Conservation (phyloP, 1,284 basidiomycete genomes). For the Pholiota adiposa region DNA sequence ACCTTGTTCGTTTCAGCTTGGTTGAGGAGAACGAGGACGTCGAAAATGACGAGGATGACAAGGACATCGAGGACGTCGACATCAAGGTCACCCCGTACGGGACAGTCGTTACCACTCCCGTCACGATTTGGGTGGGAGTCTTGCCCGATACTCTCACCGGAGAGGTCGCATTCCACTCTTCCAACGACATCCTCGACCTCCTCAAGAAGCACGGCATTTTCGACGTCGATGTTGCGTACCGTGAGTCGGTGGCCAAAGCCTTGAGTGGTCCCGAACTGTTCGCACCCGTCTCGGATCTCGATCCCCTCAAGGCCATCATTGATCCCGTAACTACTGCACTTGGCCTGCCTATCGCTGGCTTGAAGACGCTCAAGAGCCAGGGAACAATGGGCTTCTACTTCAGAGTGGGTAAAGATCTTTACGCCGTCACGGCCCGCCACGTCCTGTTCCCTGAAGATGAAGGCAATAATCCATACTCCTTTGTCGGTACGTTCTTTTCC, state of each 20-base stretch:
- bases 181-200: conserved; percentile 34
- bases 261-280: conserved; percentile 36
- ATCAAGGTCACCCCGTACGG: conserved; percentile 11
- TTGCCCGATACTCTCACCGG: conserved; percentile 37
- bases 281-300: conserved; percentile 30
- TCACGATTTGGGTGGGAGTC: conserved; percentile 47
- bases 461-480: conserved; percentile 12
- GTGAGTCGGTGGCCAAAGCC: conserved; percentile 33
- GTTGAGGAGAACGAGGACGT: no score
- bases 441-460: conserved; percentile 28
- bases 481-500: conserved; percentile 15
- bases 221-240: conserved; percentile 39
- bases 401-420: conserved; percentile 33
- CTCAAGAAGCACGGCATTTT: conserved; percentile 24
- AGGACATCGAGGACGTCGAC: conserved; percentile 8
- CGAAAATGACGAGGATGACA: conserved; percentile 8
- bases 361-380: conserved; percentile 32
- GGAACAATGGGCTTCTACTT: conserved; percentile 42
- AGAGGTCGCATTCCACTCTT: conserved; percentile 31
- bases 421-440: conserved; percentile 39
- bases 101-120: conserved; percentile 18
- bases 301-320: conserved; percentile 39
- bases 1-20: no score
- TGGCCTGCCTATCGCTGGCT: conserved; percentile 37
- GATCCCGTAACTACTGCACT: conserved; percentile 37